Evolutionary conservation across 331 rosid genomes (phyloP).

Genomic region (Saraca asoca): DNA sequence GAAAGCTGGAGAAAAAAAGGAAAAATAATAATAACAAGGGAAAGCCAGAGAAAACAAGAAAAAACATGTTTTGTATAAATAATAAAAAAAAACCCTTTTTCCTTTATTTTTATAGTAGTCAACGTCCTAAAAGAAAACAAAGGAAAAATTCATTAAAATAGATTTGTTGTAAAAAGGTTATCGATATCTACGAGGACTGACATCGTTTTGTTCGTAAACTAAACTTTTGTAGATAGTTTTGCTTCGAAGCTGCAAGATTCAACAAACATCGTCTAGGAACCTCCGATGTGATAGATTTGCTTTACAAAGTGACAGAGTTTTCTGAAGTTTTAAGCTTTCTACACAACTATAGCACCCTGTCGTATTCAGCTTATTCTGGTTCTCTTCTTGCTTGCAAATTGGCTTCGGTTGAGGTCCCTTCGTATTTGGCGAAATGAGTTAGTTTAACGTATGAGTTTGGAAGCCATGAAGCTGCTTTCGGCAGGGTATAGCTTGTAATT

Average conservation of each 20-base stretch:
- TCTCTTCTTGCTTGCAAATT: not conserved
- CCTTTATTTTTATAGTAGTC: no score
- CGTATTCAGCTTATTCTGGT: not conserved
- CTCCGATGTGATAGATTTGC: conserved; percentile 15
- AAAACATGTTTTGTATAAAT: no score
- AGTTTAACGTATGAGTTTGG: conserved; percentile 32
- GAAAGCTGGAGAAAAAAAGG: no score
- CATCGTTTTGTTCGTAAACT: no score
- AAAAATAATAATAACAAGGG: no score
- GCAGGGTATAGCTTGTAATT: conserved; percentile 12
- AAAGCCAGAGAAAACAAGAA: no score
- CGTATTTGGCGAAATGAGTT: conserved; percentile 33
- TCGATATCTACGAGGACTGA: no score
- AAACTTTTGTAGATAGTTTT: no score
- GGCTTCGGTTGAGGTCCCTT: conserved; percentile 7
- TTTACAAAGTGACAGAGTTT: conserved; percentile 15
- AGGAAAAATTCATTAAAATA: no score
- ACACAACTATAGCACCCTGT: conserved; percentile 6
- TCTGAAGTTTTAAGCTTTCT: conserved; percentile 24
- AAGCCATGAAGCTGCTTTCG: conserved; percentile 18
- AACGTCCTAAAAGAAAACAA: no score
- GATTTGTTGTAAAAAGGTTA: no score
- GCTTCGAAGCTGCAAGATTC: conserved; percentile 40
- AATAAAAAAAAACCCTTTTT: no score
- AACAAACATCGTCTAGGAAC: not conserved